Evolutionary conservation across 306 rosid species (phyloP).

Genomic region (Trichosanthes truncata): DNA sequence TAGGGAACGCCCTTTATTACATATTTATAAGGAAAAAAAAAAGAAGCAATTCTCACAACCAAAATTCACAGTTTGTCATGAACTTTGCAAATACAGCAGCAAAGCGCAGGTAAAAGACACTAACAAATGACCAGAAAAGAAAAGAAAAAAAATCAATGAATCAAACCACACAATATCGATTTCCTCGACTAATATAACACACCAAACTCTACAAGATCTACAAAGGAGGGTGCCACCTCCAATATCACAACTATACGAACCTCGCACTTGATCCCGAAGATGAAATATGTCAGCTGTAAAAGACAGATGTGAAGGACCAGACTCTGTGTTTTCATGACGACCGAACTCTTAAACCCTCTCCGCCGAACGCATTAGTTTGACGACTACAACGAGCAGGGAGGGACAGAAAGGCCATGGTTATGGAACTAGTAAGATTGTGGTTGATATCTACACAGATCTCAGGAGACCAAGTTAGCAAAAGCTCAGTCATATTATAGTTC

Average conservation of each 20-base stretch:
- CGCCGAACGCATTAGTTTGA: slow-evolving; percentile 17
- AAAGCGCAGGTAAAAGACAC: background rate
- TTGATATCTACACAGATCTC: slow-evolving; percentile 23
- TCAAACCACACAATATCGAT: slow-evolving; percentile 36
- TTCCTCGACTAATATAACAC: slow-evolving; percentile 35
- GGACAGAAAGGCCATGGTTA: slow-evolving; percentile 7
- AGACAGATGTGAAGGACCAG: slow-evolving; percentile 9
- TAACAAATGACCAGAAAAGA: background rate
- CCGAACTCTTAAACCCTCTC: slow-evolving; percentile 22
- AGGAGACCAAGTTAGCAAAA: slow-evolving; percentile 19
- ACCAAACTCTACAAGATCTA: slow-evolving; percentile 37
- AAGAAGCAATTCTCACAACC: background rate
- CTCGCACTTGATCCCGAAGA: background rate
- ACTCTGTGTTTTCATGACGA: slow-evolving; percentile 19
- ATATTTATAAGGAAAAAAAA: background rate
- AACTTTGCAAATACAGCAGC: slow-evolving; percentile 15
- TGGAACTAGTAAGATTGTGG: background rate
- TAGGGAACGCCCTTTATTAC: background rate
- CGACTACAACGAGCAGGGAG: background rate
- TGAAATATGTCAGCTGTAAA: slow-evolving; percentile 9
- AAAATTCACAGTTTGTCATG: background rate
- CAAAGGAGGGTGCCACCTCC: background rate
- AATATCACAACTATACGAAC: background rate
- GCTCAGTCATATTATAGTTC: slow-evolving; percentile 20
- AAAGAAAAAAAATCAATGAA: slow-evolving; percentile 19